Conservation (phyloP, 805 yeast genomes). For the Candida argentea region DNA sequence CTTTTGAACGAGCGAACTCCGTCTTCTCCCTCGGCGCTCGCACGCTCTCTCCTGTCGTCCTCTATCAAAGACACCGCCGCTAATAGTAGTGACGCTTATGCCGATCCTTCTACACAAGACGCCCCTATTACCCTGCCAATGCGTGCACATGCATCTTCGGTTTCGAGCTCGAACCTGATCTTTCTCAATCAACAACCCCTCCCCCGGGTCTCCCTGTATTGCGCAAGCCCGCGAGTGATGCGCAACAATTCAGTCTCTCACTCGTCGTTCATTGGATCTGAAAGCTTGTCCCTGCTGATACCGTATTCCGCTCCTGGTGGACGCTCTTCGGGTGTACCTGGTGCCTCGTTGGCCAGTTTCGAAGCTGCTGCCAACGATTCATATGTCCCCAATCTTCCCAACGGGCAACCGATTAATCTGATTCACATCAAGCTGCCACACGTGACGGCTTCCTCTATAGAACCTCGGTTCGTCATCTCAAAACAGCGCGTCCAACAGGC, state of each 20-base stretch:
- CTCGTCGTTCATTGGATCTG: conserved; percentile 23
- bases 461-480: conserved; percentile 77
- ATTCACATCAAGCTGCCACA: conserved; percentile 65
- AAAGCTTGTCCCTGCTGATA: conserved; percentile 46
- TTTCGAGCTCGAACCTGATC: conserved; percentile 6
- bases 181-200: conserved; percentile 10
- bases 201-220: conserved; percentile 12
- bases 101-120: conserved; percentile 2
- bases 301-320: conserved; percentile 72
- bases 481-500: conserved; percentile 58
- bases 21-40: conserved; percentile 2
- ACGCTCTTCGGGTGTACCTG: conserved; percentile 9
- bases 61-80: neutral
- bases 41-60: conserved; percentile 1
- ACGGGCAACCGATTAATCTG: conserved; percentile 50
- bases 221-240: conserved; percentile 31
- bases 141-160: conserved; percentile 5
- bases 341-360: conserved; percentile 4
- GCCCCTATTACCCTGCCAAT: conserved; percentile 1
- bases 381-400: conserved; percentile 41
- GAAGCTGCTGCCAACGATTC: conserved; percentile 8
- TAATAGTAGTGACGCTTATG: conserved; percentile 4
- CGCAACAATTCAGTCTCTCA: conserved; percentile 31
- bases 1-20: conserved; percentile 18
- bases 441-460: conserved; percentile 52